phyloP scores from a whole-genome alignment of 352 stramenopile genomes.

The Phytophthora litchii region DNA sequence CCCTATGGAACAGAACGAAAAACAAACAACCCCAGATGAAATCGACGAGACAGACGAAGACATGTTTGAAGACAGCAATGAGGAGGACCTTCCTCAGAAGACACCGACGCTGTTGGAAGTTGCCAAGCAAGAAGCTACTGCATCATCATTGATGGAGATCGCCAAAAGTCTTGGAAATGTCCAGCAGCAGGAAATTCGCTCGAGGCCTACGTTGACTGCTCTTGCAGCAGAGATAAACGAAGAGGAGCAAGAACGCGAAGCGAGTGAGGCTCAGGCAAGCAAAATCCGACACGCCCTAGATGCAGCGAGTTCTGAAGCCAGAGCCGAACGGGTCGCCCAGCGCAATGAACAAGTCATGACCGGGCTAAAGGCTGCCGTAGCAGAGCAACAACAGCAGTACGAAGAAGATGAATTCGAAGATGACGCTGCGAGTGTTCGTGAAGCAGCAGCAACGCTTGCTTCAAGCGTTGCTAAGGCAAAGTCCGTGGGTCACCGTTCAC shows the following conservation, averaged over 20 bases:
- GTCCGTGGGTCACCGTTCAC: slow-evolving; percentile 24
- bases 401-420: slow-evolving; percentile 60
- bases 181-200: slow-evolving; percentile 7
- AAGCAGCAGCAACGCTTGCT: slow-evolving; percentile 27
- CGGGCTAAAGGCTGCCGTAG: slow-evolving; percentile 38
- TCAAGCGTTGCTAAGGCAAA: slow-evolving; percentile 38
- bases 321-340: slow-evolving; percentile 30
- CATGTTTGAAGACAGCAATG: slow-evolving; percentile 37
- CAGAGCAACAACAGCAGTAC: slow-evolving; percentile 53
- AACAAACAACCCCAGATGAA: slow-evolving; percentile 6
- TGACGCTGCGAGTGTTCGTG: slow-evolving; percentile 35
- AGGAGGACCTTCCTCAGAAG: slow-evolving; percentile 28
- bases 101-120: slow-evolving; percentile 37
- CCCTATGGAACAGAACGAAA: not conserved
- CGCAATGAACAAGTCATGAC: slow-evolving; percentile 33
- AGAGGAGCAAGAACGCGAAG: slow-evolving; percentile 40
- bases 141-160: slow-evolving; percentile 21
- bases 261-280: slow-evolving; percentile 9
- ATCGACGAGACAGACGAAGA: slow-evolving; percentile 36
- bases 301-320: slow-evolving; percentile 31
- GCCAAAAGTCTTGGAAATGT: slow-evolving; percentile 22
- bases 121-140: slow-evolving; percentile 35
- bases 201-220: slow-evolving; percentile 22
- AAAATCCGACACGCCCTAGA: slow-evolving; percentile 40
- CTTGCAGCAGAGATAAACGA: slow-evolving; percentile 50